Evolutionary conservation across 78 protist genomes (phyloP).

Genomic region (Dictyostelium intermedium): DNA sequence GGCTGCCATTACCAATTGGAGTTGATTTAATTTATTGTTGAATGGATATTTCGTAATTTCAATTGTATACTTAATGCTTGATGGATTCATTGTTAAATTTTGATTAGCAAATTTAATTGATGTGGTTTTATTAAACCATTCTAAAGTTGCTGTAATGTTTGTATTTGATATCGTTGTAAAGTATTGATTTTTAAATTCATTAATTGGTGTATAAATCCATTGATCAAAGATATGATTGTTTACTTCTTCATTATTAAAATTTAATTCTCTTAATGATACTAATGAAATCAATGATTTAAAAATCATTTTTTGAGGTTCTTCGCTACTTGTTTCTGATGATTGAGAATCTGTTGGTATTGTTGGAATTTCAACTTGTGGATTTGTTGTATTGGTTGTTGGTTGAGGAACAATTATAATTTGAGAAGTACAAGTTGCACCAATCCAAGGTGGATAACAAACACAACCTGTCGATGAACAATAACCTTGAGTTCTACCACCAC

Average conservation of each 20-base stretch:
- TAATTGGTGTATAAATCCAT: not conserved
- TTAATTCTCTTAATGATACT: not conserved
- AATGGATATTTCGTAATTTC: not conserved
- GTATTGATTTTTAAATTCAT: not conserved
- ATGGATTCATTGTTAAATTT: slow-evolving; percentile 16
- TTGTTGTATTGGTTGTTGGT: not conserved
- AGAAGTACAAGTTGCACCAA: not conserved
- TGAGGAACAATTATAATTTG: not conserved
- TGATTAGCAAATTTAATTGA: not conserved
- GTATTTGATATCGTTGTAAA: not conserved
- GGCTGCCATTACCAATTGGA: slow-evolving; percentile 14
- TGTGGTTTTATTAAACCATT: not conserved
- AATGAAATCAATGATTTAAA: slow-evolving; percentile 1
- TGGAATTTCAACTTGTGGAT: not conserved
- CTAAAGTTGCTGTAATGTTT: not conserved
- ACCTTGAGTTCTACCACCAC: slow-evolving; percentile 16
- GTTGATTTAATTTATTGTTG: not conserved
- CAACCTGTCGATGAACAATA: not conserved
- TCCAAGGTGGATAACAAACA: not conserved
- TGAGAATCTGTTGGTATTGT: not conserved
- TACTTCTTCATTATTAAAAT: not conserved
- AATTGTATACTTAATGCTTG: slow-evolving; percentile 8
- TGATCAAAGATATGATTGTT: not conserved
- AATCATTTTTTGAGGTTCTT: not conserved
- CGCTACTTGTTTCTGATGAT: not conserved